Base-by-base conservation (phyloP, 345 rosid genomes). In the Euphorbia peplus region DNA sequence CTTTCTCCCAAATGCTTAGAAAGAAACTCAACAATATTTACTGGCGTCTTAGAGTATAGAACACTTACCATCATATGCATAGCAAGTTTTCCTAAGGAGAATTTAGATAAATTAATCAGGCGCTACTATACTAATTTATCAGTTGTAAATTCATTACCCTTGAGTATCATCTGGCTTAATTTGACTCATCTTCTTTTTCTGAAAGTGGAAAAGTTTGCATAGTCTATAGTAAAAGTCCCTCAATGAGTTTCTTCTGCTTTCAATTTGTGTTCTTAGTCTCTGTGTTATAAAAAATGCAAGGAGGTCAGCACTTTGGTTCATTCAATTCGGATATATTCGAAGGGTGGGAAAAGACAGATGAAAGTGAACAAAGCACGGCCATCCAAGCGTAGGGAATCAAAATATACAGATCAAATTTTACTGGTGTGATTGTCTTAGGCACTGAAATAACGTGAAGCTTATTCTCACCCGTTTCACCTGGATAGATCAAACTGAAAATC, bases 41-140 rank as follows among this genome's bases (percentile, higher is more conserved):
- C 11, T 57, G 68, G 66, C 48, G 37, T 37, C 24, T 39, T 39
- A 57, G 62, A 28, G 35, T 56, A 77, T 55, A 73, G 64, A 54
- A 63, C 51, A 48, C 47, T 61, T 56, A 56, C 51, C 51, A 73
- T 64, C 71, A 64, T n/a, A n/a, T 66, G 67, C 60, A 65, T 60
- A 44, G 66, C 18, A 42, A 60, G 71, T 67, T 42, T 74, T 61
- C 48, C 25, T 37, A 61, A 73, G 63, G 72, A 64, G 70, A 47
- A 65, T 29, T 46, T 68, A 75, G 73, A 22, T 47, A 35, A 66
- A 67, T 37, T 37, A 73, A 61, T 56, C 42, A 46, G 75, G 68
- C 70, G 55, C 29, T 14, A 46, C 51, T 61, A 56, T 35, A 32
- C 18, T 18, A 24, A 15, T 39, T 25, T 72, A 67, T 12, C 53